Conservation (phyloP, 768 basidiomycete species). For the Cyclocybe aegerita region DNA sequence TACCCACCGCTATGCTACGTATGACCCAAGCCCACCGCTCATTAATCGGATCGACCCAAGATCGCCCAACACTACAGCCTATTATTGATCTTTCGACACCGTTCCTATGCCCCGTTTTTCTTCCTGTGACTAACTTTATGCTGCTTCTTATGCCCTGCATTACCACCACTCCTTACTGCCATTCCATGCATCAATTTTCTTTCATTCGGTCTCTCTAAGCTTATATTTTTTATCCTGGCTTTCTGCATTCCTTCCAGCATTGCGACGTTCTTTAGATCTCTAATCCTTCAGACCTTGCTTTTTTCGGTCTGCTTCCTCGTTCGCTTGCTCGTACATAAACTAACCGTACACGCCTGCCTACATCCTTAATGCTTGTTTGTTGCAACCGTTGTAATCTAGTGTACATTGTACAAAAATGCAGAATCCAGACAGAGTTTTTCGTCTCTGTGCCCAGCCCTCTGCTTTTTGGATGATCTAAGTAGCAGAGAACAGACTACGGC, state of each 20-base stretch:
- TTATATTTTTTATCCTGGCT: not conserved
- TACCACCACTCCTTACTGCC: not conserved
- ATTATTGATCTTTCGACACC: constrained; percentile 1
- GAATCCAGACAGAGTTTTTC: not conserved
- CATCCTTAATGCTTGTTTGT: constrained; percentile 14
- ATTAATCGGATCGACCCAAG: constrained; percentile 2
- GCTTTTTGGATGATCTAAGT: no score
- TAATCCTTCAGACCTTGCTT: no score
- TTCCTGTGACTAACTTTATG: constrained; percentile 13
- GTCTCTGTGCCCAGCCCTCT: no score
- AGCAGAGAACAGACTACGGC: no score
- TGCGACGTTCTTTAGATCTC: no score
- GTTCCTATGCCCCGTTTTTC: not conserved
- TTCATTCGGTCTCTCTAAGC: constrained; percentile 5
- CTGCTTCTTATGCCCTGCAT: constrained; percentile 24
- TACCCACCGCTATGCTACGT: not conserved
- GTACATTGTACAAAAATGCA: constrained; percentile 26
- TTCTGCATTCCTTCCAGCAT: no score
- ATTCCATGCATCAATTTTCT: constrained; percentile 3
- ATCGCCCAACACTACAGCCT: not conserved
- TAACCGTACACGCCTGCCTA: not conserved
- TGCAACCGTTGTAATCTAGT: constrained; percentile 29
- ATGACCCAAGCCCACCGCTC: constrained; percentile 1
- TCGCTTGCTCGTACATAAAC: constrained; percentile 3
- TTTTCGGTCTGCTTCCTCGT: not conserved